Percentiles rank a stretch among this genome's conserved stretches.
phyloP scores from a whole-genome alignment of 768 basidiomycete genomes.

The Suillus clintonianus region DNA sequence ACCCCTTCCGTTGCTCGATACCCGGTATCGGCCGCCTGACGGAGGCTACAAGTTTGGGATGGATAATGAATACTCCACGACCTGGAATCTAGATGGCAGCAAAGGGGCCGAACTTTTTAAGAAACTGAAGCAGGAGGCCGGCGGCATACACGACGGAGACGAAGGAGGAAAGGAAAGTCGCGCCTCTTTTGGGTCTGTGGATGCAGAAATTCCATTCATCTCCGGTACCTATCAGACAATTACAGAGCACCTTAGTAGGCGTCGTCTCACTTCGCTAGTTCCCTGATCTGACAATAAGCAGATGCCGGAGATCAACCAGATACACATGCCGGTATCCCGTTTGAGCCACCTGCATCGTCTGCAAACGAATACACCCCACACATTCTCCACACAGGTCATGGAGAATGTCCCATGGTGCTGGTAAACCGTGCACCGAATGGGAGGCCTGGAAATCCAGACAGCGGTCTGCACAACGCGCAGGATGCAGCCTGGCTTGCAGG shows the following conservation, averaged over 20 bases:
- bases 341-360: constrained; percentile 23
- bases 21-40: constrained; percentile 31
- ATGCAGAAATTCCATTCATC: constrained; percentile 21
- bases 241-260: constrained; percentile 41
- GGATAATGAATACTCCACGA: constrained; percentile 32
- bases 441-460: constrained; percentile 43
- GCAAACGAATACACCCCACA: constrained; percentile 63
- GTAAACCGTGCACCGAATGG: constrained; percentile 65
- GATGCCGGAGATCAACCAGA: constrained; percentile 38
- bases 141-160: constrained; percentile 8
- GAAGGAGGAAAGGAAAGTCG: neutral
- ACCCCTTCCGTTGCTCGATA: constrained; percentile 42
- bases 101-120: constrained; percentile 26
- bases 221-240: constrained; percentile 38
- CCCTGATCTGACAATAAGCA: constrained; percentile 17
- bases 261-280: neutral
- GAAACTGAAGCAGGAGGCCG: constrained; percentile 15
- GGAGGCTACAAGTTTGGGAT: constrained; percentile 41
- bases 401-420: constrained; percentile 64
- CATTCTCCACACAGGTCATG: constrained; percentile 57
- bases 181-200: neutral
- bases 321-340: constrained; percentile 31
- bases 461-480: constrained; percentile 55
- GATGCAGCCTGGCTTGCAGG: constrained; percentile 70
- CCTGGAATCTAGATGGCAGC: constrained; percentile 27